These are phyloP conservation scores for Irpex lacteus DNA, from an alignment of 1,284 basidiomycete species.

Conservation along the genomic window DNA sequence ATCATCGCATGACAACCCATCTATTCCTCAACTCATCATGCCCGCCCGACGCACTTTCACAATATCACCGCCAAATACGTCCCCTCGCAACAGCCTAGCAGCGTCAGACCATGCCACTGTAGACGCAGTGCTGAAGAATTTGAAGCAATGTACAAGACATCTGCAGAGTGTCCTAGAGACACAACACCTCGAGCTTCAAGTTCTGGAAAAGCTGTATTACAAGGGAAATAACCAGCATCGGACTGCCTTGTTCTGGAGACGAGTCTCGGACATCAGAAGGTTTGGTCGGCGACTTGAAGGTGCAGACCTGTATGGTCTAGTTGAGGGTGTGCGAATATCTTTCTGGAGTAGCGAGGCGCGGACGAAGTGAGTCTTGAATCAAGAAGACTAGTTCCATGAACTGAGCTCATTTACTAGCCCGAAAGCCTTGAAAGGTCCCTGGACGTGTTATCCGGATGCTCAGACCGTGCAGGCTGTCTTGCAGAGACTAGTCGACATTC, in stretches of 20 bases:
- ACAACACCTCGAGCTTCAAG: slow-evolving; percentile 52
- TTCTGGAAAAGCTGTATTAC: slow-evolving; percentile 71
- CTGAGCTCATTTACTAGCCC: slow-evolving; percentile 30
- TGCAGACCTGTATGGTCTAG: slow-evolving; percentile 36
- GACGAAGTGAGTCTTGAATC: slow-evolving; percentile 39
- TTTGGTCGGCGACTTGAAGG: slow-evolving; percentile 49
- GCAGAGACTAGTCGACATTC: slow-evolving; percentile 34
- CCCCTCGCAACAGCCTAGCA: slow-evolving; percentile 36
- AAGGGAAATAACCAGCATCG: slow-evolving; percentile 81
- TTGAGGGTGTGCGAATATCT: slow-evolving; percentile 49
- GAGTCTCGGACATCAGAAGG: slow-evolving; percentile 56
- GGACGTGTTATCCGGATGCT: slow-evolving; percentile 53
- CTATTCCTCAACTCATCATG: slow-evolving; percentile 14
- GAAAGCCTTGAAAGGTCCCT: slow-evolving; percentile 52
- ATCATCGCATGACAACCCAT: not conserved
- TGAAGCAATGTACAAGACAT: slow-evolving; percentile 52
- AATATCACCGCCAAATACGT: slow-evolving; percentile 24
- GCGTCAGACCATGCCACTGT: slow-evolving; percentile 38
- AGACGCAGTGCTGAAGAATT: slow-evolving; percentile 56
- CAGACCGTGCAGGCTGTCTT: slow-evolving; percentile 31
- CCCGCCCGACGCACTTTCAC: slow-evolving; percentile 20
- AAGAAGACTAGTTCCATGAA: slow-evolving; percentile 1
- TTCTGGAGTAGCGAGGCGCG: slow-evolving; percentile 51
- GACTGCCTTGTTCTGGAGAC: slow-evolving; percentile 67
- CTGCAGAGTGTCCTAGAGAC: slow-evolving; percentile 42